Conservation (phyloP, 345 rosid genomes). For the Orychophragmus violaceus region DNA sequence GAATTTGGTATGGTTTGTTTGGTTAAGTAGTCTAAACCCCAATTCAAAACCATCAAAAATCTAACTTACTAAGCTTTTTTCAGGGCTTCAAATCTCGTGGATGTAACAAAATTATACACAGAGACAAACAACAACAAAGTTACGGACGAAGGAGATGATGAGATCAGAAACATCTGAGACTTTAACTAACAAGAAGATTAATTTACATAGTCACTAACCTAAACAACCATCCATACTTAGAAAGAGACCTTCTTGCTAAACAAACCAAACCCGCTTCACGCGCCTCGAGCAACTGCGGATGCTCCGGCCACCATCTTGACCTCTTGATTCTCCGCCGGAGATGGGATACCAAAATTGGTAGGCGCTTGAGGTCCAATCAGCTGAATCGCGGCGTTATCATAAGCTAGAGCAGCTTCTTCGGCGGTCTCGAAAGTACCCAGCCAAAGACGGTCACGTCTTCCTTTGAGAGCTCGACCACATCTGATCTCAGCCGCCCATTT, state of each 20-base stretch:
- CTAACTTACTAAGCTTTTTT: background rate
- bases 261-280: background rate
- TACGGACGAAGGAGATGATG: background rate
- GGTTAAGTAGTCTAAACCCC: background rate
- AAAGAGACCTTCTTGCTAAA: background rate
- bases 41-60: background rate
- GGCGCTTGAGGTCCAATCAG: slow-evolving; percentile 46
- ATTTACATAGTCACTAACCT: background rate
- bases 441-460: slow-evolving; percentile 39
- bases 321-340: background rate
- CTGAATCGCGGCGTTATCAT: slow-evolving; percentile 47
- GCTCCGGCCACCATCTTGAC: background rate
- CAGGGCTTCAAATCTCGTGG: background rate
- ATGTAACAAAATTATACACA: slow-evolving; percentile 2
- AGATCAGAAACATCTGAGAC: background rate
- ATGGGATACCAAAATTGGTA: slow-evolving; percentile 40
- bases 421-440: slow-evolving; percentile 50
- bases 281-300: slow-evolving; percentile 22
- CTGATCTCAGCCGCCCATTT: slow-evolving; percentile 66
- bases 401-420: slow-evolving; percentile 54
- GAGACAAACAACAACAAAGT: background rate
- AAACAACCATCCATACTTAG: background rate
- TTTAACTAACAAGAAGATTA: background rate
- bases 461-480: slow-evolving; percentile 30
- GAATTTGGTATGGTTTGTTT: background rate